A percentile compares a stretch with the other conserved stretches of the same genome.
phyloP scores from a whole-genome alignment of 2,329 filamentous ascomycete species.

The Scytalidium sp. region DNA sequence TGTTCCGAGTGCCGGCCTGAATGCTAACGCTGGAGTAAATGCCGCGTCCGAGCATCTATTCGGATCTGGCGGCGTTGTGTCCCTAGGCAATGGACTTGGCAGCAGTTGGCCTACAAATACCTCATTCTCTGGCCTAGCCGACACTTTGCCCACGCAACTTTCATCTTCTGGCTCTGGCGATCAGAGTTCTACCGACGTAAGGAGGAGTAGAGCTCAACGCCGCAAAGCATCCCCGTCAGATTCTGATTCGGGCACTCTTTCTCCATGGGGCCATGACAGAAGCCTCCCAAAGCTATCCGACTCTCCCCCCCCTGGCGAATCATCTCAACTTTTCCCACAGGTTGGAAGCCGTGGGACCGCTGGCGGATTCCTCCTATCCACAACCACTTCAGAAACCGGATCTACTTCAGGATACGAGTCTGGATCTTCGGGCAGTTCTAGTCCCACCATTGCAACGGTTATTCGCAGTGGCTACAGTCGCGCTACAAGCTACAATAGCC shows the following conservation, averaged over 20 bases:
- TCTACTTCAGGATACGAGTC: neutral
- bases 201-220: neutral
- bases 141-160: too few species aligned
- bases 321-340: too few species aligned
- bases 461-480: too few species aligned
- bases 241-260: neutral
- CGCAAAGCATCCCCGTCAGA: neutral
- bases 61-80: neutral
- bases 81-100: neutral
- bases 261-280: neutral
- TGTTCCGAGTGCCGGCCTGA: neutral
- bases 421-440: neutral
- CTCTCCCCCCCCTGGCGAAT: too few species aligned
- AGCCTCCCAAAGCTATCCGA: too few species aligned
- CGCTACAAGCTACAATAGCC: neutral
- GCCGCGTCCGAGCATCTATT: neutral
- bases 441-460: neutral
- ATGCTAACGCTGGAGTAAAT: neutral
- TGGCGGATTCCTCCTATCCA: too few species aligned
- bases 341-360: too few species aligned
- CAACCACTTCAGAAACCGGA: neutral
- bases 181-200: neutral
- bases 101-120: neutral
- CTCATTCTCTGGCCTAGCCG: too few species aligned
- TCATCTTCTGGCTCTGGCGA: neutral